Conservation (phyloP, 306 rosid genomes). For the Prunus padus region DNA sequence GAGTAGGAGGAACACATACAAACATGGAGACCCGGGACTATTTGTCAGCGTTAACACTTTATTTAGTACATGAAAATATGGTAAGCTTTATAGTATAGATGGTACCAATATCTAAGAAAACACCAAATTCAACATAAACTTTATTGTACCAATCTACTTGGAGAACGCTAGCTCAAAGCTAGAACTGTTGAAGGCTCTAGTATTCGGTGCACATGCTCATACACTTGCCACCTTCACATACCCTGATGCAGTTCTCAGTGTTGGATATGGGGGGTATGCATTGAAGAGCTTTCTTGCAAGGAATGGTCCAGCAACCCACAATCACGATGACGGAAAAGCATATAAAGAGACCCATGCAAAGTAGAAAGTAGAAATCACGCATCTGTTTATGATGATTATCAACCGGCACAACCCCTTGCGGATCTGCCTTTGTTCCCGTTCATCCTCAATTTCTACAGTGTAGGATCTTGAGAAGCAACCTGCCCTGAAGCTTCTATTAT, state of each 20-base stretch:
- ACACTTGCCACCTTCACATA: background rate
- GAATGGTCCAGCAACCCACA: constrained; percentile 2
- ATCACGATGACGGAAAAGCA: background rate
- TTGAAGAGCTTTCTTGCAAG: background rate
- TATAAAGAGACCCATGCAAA: background rate
- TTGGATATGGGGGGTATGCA: background rate
- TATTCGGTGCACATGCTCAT: background rate
- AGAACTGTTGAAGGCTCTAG: background rate
- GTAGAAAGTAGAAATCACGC: background rate
- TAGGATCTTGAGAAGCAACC: no score
- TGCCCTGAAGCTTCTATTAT: no score
- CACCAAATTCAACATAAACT: no score
- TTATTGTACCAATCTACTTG: no score
- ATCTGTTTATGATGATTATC: background rate
- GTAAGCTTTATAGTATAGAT: no score
- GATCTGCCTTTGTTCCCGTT: background rate
- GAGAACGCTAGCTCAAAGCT: no score
- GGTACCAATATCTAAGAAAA: no score
- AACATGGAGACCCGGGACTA: no score
- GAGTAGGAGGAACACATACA: no score
- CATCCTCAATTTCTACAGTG: background rate
- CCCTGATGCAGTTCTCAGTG: background rate
- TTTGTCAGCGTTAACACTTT: no score
- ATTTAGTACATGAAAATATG: no score
- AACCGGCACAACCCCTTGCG: background rate